Conservation (phyloP, 2,329 filamentous ascomycete species). For the Paracoccidioides lutzii region DNA sequence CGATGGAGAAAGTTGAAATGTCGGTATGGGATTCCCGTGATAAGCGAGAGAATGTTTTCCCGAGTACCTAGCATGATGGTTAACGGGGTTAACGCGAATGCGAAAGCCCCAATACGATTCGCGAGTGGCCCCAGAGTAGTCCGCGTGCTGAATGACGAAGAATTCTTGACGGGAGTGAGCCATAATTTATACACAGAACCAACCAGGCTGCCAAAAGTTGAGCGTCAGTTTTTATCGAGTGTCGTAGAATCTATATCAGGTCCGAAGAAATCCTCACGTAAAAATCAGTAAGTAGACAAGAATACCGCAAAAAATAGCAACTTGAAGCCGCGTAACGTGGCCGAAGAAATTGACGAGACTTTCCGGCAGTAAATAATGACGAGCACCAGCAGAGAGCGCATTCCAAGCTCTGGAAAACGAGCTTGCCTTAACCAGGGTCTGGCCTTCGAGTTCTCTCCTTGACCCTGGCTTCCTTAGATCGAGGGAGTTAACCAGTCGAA, state of each 20-base stretch:
- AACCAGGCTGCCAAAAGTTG: slow-evolving; percentile 33
- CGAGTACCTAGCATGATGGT: slow-evolving; percentile 54
- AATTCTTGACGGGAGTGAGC: slow-evolving; percentile 54
- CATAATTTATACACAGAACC: slow-evolving; percentile 57
- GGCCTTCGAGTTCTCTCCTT: slow-evolving; percentile 15
- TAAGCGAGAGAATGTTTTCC: slow-evolving; percentile 55
- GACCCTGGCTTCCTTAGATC: slow-evolving; percentile 11
- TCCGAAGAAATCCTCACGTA: slow-evolving; percentile 30
- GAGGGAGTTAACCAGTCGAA: slow-evolving; percentile 15
- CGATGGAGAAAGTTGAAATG: slow-evolving; percentile 67
- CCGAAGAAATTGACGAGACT: slow-evolving; percentile 48
- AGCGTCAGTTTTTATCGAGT: background rate
- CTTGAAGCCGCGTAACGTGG: slow-evolving; percentile 54
- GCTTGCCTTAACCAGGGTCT: slow-evolving; percentile 12
- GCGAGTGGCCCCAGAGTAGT: slow-evolving; percentile 54
- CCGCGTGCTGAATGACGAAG: slow-evolving; percentile 49
- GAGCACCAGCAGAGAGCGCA: slow-evolving; percentile 30
- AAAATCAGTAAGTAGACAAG: slow-evolving; percentile 53
- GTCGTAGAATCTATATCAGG: background rate
- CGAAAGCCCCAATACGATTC: slow-evolving; percentile 56
- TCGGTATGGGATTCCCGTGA: slow-evolving; percentile 64
- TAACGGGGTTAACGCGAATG: slow-evolving; percentile 61
- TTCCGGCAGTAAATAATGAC: slow-evolving; percentile 50
- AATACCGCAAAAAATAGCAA: slow-evolving; percentile 47
- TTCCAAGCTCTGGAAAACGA: slow-evolving; percentile 20